Conservation (phyloP, 2,329 filamentous ascomycete genomes). For the Penicillium sclerotigenum region DNA sequence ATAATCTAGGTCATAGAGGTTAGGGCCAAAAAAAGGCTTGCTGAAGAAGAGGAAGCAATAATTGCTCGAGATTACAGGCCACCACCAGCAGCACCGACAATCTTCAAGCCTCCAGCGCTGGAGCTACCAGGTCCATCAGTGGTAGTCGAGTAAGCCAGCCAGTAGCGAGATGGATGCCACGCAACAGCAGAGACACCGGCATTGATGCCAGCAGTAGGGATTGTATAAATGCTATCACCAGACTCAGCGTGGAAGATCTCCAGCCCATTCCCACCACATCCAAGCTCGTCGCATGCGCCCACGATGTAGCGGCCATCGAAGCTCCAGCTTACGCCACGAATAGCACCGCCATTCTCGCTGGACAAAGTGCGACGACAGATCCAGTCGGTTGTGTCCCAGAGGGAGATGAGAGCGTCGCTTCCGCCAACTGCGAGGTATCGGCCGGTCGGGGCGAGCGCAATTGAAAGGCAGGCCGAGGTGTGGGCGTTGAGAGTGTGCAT, state of each 20-base stretch:
- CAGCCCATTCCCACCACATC: constrained; percentile 43
- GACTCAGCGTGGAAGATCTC: constrained; percentile 52
- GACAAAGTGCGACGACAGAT: constrained; percentile 49
- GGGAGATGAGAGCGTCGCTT: constrained; percentile 49
- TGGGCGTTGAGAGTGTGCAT: constrained; percentile 49
- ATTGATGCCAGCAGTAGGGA: constrained; percentile 39
- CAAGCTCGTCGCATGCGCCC: constrained; percentile 48
- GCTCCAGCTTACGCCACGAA: constrained; percentile 50
- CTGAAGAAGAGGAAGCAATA: background rate
- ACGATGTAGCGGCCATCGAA: constrained; percentile 51
- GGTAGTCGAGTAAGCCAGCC: constrained; percentile 48
- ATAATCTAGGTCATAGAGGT: background rate
- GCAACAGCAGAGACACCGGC: constrained; percentile 46
- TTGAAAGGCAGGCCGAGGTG: constrained; percentile 48
- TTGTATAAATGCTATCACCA: constrained; percentile 48
- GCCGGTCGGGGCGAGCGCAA: constrained; percentile 46
- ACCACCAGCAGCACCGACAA: constrained; percentile 47
- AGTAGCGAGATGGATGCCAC: constrained; percentile 51
- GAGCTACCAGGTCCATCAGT: constrained; percentile 40
- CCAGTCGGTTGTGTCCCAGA: constrained; percentile 53
- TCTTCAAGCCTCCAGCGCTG: constrained; percentile 45
- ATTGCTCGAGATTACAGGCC: constrained; percentile 24
- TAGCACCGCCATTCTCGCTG: constrained; percentile 44
- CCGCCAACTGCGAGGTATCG: constrained; percentile 50
- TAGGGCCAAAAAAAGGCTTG: background rate